Conservation (phyloP, 1,284 basidiomycete genomes). For the Trametes versicolor region DNA sequence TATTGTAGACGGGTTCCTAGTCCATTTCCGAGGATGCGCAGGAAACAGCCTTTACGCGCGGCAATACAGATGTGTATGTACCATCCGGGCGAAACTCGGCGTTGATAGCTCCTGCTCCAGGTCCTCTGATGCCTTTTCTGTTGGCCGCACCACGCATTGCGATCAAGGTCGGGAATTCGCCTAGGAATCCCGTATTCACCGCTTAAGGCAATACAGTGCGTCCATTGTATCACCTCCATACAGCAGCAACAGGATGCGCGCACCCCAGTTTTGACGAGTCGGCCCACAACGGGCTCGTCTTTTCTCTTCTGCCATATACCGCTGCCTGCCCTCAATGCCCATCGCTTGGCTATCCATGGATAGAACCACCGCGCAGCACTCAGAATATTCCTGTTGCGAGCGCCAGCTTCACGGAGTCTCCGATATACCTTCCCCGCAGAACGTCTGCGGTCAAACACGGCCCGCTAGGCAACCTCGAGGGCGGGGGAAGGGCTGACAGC, state of each 20-base stretch:
- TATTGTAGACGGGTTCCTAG: conserved; percentile 12
- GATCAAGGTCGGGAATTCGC: conserved; percentile 26
- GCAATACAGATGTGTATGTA: conserved; percentile 31
- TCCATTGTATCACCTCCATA: conserved; percentile 6
- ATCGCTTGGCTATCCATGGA: not conserved
- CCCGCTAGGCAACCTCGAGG: conserved; percentile 28
- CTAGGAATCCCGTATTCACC: conserved; percentile 11
- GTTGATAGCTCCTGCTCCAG: conserved; percentile 24
- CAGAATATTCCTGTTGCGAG: conserved; percentile 12
- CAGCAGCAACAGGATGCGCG: conserved; percentile 10
- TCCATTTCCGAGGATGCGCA: conserved; percentile 20
- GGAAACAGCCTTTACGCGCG: conserved; percentile 14
- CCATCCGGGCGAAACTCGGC: conserved; percentile 28
- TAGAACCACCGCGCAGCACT: not conserved
- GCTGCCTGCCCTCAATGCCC: conserved; percentile 5
- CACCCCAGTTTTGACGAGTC: conserved; percentile 8
- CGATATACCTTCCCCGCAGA: conserved; percentile 1
- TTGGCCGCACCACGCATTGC: conserved; percentile 24
- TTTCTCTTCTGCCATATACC: conserved; percentile 8
- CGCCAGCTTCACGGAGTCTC: conserved; percentile 18
- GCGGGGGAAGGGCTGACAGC: conserved; percentile 20
- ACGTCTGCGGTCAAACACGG: conserved; percentile 3
- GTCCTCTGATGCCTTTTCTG: conserved; percentile 14
- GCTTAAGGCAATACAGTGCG: conserved; percentile 7
- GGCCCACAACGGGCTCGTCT: not conserved